Conservation (phyloP, 495 filamentous ascomycete species). For the Xeromyces bisporus region DNA sequence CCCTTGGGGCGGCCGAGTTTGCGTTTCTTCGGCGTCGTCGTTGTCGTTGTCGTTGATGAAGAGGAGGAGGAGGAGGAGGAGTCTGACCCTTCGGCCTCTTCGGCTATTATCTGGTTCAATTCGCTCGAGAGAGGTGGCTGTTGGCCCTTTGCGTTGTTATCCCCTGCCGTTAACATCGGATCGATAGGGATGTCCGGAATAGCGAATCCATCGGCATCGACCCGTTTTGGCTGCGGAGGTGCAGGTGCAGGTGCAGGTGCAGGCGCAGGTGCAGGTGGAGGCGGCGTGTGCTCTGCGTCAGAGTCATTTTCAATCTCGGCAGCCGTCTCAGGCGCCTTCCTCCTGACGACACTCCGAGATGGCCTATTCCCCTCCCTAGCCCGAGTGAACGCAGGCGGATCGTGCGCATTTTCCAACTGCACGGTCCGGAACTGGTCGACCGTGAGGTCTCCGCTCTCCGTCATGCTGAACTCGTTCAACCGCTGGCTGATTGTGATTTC, state of each 20-base stretch:
- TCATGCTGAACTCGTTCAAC: constrained; percentile 73
- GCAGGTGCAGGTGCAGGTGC: too few relatives aligned
- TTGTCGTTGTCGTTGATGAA: too few relatives aligned
- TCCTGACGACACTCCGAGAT: constrained; percentile 16
- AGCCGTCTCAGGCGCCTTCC: constrained; percentile 29
- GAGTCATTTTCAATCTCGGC: constrained; percentile 24
- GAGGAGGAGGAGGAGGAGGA: neutral
- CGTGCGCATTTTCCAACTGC: constrained; percentile 45
- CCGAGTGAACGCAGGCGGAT: constrained; percentile 70
- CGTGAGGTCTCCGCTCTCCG: constrained; percentile 59
- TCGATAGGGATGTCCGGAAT: constrained; percentile 32
- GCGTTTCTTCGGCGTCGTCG: too few relatives aligned
- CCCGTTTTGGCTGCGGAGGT: constrained; percentile 14
- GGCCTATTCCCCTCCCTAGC: constrained; percentile 32
- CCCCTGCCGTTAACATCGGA: constrained; percentile 18
- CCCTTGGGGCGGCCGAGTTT: constrained; percentile 18
- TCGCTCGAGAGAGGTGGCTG: constrained; percentile 9
- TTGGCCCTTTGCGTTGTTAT: constrained; percentile 6
- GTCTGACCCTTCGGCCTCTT: constrained; percentile 7
- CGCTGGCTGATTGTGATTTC: constrained; percentile 80
- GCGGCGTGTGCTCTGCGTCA: constrained; percentile 1
- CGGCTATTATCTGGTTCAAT: constrained; percentile 11
- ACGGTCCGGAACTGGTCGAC: constrained; percentile 73
- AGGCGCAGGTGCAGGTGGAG: too few relatives aligned
- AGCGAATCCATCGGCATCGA: constrained; percentile 32